phyloP scores from a whole-genome alignment of 192 early-diverging fungal species.

The Backusella parvicylindrica region DNA sequence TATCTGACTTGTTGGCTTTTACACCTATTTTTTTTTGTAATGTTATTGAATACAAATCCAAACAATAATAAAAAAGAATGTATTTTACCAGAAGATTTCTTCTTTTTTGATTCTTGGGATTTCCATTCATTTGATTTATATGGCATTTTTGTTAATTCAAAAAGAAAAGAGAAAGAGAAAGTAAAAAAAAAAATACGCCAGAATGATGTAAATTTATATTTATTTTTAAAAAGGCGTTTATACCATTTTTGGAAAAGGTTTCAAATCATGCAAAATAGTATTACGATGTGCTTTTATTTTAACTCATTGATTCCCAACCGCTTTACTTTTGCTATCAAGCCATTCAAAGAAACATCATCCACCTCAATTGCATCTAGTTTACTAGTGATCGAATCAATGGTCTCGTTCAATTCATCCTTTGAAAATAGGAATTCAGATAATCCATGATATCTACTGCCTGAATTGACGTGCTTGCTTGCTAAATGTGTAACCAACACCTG shows the following conservation, averaged over 20 bases:
- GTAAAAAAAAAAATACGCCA: neutral
- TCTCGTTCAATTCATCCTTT: constrained; percentile 10
- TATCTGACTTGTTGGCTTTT: neutral
- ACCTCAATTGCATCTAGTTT: constrained; percentile 9
- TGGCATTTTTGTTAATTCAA: neutral
- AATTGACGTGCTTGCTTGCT: constrained; percentile 14
- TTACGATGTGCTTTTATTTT: neutral
- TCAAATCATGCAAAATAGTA: neutral
- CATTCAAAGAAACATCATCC: neutral
- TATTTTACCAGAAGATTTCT: neutral
- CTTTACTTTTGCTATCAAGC: constrained; percentile 16
- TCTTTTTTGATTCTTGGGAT: neutral
- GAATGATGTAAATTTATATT: neutral
- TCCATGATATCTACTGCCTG: neutral
- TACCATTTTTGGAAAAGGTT: neutral
- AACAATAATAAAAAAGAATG: neutral
- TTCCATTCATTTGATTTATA: neutral
- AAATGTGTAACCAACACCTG: constrained; percentile 24
- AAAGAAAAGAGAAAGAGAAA: neutral
- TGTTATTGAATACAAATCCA: neutral
- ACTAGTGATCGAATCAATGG: constrained; percentile 9
- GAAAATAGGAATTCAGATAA: constrained; percentile 18
- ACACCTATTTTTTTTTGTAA: neutral
- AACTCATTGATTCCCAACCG: constrained; percentile 12
- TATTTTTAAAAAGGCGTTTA: neutral